These are phyloP conservation scores for Chaetomium sp. DNA, from an alignment of 2,329 filamentous ascomycete genomes.

Conservation along the genomic window DNA sequence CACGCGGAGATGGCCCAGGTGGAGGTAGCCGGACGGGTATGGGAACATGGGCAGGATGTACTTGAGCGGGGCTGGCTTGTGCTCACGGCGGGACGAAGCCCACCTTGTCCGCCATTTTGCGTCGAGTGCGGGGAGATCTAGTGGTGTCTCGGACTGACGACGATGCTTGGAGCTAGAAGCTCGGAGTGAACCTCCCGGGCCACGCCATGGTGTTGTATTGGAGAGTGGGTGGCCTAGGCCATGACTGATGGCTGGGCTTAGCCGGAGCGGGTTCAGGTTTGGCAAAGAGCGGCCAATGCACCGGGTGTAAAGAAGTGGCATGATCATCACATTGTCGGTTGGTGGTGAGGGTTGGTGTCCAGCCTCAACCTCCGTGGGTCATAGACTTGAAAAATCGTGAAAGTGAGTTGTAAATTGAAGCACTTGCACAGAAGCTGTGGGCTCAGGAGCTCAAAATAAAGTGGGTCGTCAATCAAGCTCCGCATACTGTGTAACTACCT, in stretches of 20 bases:
- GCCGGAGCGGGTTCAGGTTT: conserved; percentile 14
- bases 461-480: too few relatives aligned
- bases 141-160: conserved; percentile 32
- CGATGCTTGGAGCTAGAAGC: conserved; percentile 8
- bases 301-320: conserved; percentile 26
- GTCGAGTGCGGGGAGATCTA: conserved; percentile 44
- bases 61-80: conserved; percentile 30
- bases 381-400: too few relatives aligned
- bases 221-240: background rate
- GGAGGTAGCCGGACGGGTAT: conserved; percentile 80
- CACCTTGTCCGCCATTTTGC: conserved; percentile 48
- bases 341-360: background rate
- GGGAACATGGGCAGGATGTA: conserved; percentile 92
- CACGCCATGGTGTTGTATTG: background rate
- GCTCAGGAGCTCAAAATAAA: too few relatives aligned
- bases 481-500: too few relatives aligned
- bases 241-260: background rate
- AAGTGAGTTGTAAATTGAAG: too few relatives aligned
- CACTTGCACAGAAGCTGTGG: too few relatives aligned
- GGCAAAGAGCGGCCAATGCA: conserved; percentile 25
- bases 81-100: conserved; percentile 21
- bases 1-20: conserved; percentile 80
- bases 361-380: background rate
- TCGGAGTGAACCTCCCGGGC: conserved; percentile 7
- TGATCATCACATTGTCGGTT: conserved; percentile 22